Evolutionary conservation across 2,329 filamentous ascomycete species (phyloP).

Genomic region (Colletotrichum karsti): DNA sequence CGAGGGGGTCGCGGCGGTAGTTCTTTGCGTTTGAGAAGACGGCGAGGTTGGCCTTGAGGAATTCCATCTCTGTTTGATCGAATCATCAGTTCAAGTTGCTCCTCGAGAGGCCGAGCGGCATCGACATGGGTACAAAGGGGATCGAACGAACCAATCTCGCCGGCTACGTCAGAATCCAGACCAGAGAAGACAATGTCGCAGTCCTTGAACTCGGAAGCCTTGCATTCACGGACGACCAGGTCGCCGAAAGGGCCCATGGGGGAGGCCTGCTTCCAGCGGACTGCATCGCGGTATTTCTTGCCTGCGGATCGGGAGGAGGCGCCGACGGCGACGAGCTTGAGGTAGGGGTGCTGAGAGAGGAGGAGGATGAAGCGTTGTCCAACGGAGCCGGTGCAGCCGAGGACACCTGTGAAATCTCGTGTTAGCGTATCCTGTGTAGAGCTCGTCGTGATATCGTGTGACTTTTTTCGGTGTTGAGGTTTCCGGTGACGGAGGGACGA

Average conservation of each 20-base stretch:
- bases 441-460: background rate
- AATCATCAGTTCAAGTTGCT: too few relatives aligned
- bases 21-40: conserved; percentile 99
- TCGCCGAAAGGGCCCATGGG: conserved; percentile 84
- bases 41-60: conserved; percentile 85
- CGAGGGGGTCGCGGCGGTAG: conserved; percentile 88
- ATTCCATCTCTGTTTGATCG: conserved; percentile 78
- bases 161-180: conserved; percentile 90
- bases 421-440: background rate
- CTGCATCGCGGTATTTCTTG: conserved; percentile 94
- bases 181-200: conserved; percentile 96
- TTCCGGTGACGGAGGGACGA: conserved; percentile 17
- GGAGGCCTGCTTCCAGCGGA: conserved; percentile 90
- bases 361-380: conserved; percentile 96
- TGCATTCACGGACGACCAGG: conserved; percentile 87
- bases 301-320: conserved; percentile 89
- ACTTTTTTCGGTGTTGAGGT: background rate
- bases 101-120: too few relatives aligned
- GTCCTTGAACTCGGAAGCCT: conserved; percentile 81
- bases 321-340: conserved; percentile 87
- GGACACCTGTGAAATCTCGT: conserved; percentile 63
- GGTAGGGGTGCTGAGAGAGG: conserved; percentile 85
- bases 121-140: too few relatives aligned
- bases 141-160: conserved; percentile 77
- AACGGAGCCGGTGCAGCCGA: conserved; percentile 93